Evolutionary conservation across 441 rosid species (phyloP).

Genomic region (Rhodomyrtus psidioides): DNA sequence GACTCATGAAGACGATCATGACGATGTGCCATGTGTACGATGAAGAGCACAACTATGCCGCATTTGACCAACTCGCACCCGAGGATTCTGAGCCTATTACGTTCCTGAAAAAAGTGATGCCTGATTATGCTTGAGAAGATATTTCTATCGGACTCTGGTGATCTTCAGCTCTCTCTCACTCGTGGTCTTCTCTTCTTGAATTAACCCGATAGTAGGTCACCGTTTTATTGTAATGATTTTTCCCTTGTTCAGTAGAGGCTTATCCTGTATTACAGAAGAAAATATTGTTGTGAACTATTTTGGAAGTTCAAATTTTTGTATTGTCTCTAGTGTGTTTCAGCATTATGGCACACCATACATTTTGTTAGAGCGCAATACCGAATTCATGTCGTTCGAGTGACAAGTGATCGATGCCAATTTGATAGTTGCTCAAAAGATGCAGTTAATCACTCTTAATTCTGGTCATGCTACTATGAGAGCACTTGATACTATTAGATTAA

Average conservation of each 20-base stretch:
- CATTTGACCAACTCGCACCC: slow-evolving; percentile 63
- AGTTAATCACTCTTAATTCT: not conserved
- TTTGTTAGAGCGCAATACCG: not conserved
- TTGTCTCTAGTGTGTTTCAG: not conserved
- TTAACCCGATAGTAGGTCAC: not conserved
- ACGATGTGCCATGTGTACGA: slow-evolving; percentile 72
- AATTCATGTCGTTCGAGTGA: too few species aligned
- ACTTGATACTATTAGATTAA: not conserved
- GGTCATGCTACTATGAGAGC: not conserved
- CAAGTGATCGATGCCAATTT: not conserved
- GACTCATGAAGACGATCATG: slow-evolving; percentile 83
- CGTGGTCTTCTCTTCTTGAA: not conserved
- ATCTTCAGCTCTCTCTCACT: not conserved
- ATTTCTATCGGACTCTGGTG: not conserved
- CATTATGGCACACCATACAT: not conserved
- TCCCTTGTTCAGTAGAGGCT: not conserved
- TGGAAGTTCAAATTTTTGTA: not conserved
- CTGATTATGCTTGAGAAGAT: slow-evolving; percentile 43
- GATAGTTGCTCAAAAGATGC: not conserved
- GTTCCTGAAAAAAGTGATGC: slow-evolving; percentile 77
- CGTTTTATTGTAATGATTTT: not conserved
- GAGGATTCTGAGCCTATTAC: slow-evolving; percentile 63
- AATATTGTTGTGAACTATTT: not conserved
- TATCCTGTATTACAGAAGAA: not conserved
- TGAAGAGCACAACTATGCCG: slow-evolving; percentile 53